Evolutionary conservation across 2,329 filamentous ascomycete species (phyloP), one percentile per base, ranked within the genome.

Genomic region (Exophiala lecanii-corni): DNA sequence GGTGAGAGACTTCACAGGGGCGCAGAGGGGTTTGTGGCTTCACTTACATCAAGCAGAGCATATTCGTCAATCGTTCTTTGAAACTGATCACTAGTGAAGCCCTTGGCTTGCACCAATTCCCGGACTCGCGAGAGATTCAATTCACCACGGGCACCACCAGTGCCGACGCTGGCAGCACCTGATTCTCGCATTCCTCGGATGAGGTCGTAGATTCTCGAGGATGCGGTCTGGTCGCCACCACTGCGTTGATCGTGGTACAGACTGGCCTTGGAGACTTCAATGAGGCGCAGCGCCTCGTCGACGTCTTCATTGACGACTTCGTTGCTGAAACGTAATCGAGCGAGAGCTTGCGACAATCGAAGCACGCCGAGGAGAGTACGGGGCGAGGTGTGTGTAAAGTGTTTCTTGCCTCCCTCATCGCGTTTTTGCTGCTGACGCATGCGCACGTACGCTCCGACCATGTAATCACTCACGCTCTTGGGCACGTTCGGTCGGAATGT

Each of bases 31-130:
- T n/a, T n/a, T n/a, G n/a, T n/a, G n/a, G n/a, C n/a, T n/a, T n/a
- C 53, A 83, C 89, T 87, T 73, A 97, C 92, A 72, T 95, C 86
- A 49, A 94, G 70, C 54, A 78, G 73, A 2, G 86, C 82, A 67
- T 98, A 97, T 71, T 95, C 91, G 50, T 95, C 84, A 61, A 98
- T 74, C 15, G 89, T 84, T 55, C 78, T 78, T 59, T 86, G 75
- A 70, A 95, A 89, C 66, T 98, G 89, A 65, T 97, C 88, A 53
- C 89, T 84, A 0, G 91, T 98, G 66, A 96, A 98, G 2, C 92
- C 92, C 76, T 95, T 96, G 40, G 89, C 92, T 57, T 97, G 75
- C 20, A 98, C 89, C 54, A 92, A 73, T 66, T 96, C 89, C 63
- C 89, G 80, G 47, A 98, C 87, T 66, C 88, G 85, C 55, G 85